These are phyloP conservation scores for Penicillium sp. DNA, from an alignment of 2,329 filamentous ascomycete species.

Conservation along the genomic window DNA sequence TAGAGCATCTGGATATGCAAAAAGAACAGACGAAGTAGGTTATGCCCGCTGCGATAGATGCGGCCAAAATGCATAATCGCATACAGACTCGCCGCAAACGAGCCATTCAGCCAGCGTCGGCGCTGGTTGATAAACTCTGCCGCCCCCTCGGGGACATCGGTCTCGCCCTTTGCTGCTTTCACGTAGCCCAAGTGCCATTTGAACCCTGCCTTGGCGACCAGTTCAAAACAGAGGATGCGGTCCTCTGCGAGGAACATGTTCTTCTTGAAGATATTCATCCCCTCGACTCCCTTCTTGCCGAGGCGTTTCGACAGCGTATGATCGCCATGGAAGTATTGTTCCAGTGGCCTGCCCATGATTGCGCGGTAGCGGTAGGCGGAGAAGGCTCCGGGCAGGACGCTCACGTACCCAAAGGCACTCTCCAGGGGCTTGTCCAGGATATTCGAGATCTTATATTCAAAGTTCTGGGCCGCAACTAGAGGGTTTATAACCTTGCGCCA, in stretches of 20 bases:
- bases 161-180: conserved; percentile 98
- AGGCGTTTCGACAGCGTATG: conserved; percentile 94
- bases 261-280: conserved; percentile 99
- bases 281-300: conserved; percentile 98
- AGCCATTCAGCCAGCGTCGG: conserved; percentile 98
- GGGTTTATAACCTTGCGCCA: conserved; percentile 94
- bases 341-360: conserved; percentile 94
- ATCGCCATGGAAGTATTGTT: conserved; percentile 99
- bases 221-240: conserved; percentile 98
- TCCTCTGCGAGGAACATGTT: conserved; percentile 99
- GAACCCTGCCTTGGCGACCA: conserved; percentile 96
- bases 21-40: conserved; percentile 98
- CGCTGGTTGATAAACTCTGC: conserved; percentile 97
- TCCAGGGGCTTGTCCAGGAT: conserved; percentile 98
- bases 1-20: conserved; percentile 96
- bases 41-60: conserved; percentile 98
- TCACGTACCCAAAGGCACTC: conserved; percentile 96
- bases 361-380: conserved; percentile 97
- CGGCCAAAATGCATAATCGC: conserved; percentile 97
- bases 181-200: conserved; percentile 99
- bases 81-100: conserved; percentile 95
- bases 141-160: conserved; percentile 95
- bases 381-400: conserved; percentile 98
- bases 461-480: conserved; percentile 94
- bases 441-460: conserved; percentile 99